phyloP scores from a whole-genome alignment of 2,329 filamentous ascomycete species.

The Botryotinia globosa region DNA sequence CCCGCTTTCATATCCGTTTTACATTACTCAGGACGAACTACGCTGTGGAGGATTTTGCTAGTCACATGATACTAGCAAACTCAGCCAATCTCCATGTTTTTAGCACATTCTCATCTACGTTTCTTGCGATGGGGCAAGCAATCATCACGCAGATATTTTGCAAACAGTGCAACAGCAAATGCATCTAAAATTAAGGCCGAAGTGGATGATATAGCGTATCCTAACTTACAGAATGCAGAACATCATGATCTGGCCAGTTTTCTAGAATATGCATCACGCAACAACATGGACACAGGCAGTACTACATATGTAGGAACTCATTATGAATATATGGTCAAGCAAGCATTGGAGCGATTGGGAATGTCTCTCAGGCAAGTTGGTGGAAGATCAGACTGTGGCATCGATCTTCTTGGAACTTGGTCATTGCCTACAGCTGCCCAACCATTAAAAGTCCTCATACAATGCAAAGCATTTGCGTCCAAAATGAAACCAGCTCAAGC shows the following conservation, averaged over 20 bases:
- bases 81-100: slow-evolving; percentile 27
- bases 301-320: slow-evolving; percentile 69
- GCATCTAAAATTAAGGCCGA: background rate
- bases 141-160: slow-evolving; percentile 28
- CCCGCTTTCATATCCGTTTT: background rate
- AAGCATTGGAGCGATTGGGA: slow-evolving; percentile 55
- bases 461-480: slow-evolving; percentile 65
- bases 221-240: slow-evolving; percentile 46
- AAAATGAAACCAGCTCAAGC: slow-evolving; percentile 56
- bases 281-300: slow-evolving; percentile 52
- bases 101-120: slow-evolving; percentile 23
- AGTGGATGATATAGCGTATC: slow-evolving; percentile 42
- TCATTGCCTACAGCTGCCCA: slow-evolving; percentile 47
- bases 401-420: slow-evolving; percentile 74
- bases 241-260: slow-evolving; percentile 67
- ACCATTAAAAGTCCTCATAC: slow-evolving; percentile 51
- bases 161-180: slow-evolving; percentile 27
- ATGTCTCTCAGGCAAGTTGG: slow-evolving; percentile 66
- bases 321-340: slow-evolving; percentile 70
- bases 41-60: background rate
- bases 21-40: slow-evolving; percentile 1
- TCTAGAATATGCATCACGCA: slow-evolving; percentile 57
- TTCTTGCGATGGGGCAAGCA: slow-evolving; percentile 27
- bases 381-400: slow-evolving; percentile 64
- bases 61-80: slow-evolving; percentile 22